A percentile compares a stretch with the other conserved stretches of the same genome.
Conservation (phyloP, 176 grass and related monocot species). For the Musa schizocarpa region DNA sequence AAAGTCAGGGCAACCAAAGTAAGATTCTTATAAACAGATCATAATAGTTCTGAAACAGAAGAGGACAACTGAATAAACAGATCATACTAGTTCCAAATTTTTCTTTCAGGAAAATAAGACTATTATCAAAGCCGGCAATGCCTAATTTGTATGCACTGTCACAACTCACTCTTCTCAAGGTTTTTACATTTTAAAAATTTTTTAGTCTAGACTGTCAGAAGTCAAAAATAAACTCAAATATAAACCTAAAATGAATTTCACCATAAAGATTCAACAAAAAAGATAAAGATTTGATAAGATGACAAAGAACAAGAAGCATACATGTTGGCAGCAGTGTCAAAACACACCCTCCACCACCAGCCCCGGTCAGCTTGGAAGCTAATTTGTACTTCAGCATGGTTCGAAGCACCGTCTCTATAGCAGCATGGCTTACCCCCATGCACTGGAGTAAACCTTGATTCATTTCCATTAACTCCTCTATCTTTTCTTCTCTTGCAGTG, state of each 20-base stretch:
- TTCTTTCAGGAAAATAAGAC: no score
- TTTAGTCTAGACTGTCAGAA: no score
- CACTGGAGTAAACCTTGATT: conserved; percentile 94
- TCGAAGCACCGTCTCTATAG: conserved; percentile 65
- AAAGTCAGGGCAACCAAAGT: no score
- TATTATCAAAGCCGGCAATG: no score
- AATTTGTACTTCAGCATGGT: conserved; percentile 58
- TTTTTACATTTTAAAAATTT: no score
- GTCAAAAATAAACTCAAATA: neutral
- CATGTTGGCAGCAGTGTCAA: conserved; percentile 68
- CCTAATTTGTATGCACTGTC: no score
- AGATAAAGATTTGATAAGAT: neutral
- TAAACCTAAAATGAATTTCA: neutral
- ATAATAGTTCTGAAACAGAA: no score
- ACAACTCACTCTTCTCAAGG: no score
- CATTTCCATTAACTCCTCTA: conserved; percentile 90
- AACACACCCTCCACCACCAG: conserved; percentile 89
- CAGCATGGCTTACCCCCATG: conserved; percentile 74
- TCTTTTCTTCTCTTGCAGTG: conserved; percentile 66
- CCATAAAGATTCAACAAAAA: neutral
- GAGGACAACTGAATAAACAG: no score
- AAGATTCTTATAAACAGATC: no score
- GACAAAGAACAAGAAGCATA: conserved; percentile 47
- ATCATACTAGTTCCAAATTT: no score
- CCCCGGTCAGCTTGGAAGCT: conserved; percentile 89